Percentiles rank a stretch among this genome's conserved stretches.
These are phyloP conservation scores for Triangularia verruculosa DNA, from an alignment of 2,329 filamentous ascomycete species.

Conservation along the genomic window DNA sequence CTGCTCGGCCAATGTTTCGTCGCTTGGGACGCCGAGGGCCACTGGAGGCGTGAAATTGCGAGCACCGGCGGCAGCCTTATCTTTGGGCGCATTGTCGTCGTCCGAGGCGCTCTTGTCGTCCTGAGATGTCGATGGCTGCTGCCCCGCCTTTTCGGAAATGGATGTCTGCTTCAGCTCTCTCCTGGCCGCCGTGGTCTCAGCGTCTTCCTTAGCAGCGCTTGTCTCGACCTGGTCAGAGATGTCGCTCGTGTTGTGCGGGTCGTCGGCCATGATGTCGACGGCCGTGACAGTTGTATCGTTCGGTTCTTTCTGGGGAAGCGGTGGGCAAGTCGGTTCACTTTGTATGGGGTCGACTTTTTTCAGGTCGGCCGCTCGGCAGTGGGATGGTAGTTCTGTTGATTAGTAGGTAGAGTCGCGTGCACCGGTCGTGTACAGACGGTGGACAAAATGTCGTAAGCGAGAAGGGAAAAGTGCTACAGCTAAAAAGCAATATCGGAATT, in stretches of 20 bases:
- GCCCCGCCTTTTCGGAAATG: constrained; percentile 52
- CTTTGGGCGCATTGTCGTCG: constrained; percentile 30
- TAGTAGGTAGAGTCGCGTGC: not conserved
- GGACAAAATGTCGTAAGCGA: not conserved
- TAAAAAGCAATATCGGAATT: constrained; percentile 7
- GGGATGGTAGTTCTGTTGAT: not conserved
- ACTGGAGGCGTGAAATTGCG: constrained; percentile 37
- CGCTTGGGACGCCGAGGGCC: constrained; percentile 34
- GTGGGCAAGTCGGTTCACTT: not conserved
- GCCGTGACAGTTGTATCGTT: constrained; percentile 3
- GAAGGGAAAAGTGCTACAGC: constrained; percentile 2
- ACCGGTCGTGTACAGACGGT: not conserved
- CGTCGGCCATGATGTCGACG: constrained; percentile 43
- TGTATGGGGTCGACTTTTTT: not conserved
- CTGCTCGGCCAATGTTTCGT: constrained; percentile 46
- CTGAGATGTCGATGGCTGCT: constrained; percentile 25
- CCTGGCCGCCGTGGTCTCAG: constrained; percentile 60
- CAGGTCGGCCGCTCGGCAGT: not conserved
- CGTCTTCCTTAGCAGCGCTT: constrained; percentile 49
- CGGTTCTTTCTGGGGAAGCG: not conserved
- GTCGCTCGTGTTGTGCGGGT: constrained; percentile 42
- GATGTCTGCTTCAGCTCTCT: constrained; percentile 63
- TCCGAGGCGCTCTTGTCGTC: constrained; percentile 28
- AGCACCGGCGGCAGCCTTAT: constrained; percentile 19
- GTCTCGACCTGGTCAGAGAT: constrained; percentile 37